Evolutionary conservation across 768 basidiomycete genomes (phyloP), one percentile per base, ranked within the genome.

Genomic region (Arthromyces matolae): DNA sequence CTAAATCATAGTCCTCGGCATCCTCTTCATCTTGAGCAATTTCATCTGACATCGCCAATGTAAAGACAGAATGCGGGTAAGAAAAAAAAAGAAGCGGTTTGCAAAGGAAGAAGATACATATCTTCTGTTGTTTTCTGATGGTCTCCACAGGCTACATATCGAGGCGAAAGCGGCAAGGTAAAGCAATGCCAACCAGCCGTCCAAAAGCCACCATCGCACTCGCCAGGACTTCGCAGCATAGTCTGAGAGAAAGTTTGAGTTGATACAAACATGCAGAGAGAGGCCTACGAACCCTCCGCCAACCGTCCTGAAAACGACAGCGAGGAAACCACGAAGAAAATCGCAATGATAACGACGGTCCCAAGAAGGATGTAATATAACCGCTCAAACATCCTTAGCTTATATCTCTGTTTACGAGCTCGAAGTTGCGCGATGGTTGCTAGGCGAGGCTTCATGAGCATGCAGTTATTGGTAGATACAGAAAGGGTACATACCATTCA

Each of bases 21-120:
- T 94, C 93, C 58, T 87, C 85, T 60, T 94, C 92, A 59, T 93
- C 87, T 69, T 94, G 93, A 20, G 96, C 92, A 43, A 98, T 68
- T 70, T 99, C 96, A 54, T 97, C 94, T 20, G 91, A 94, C 87
- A 97, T 93, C 28, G 92, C 84, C 52, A 99, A 81, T 64, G 86
- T 89, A 55, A 61, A 75, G 57, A 75, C 69, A 24, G 41, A 40
- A 53, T 42, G 51, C 49, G 54, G 55, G 52, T 58, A 39, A 65
- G 51, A 41, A 27, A 45, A 47, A 35, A 14, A 8, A 39, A 38
- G 56, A 51, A n/a, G n/a, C n/a, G n/a, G n/a, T n/a, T 46, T 36
- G 14, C 41, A 33, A 50, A 28, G 44, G 5, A 45, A 25, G 43
- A 13, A 54, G 38, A 36, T 5, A 81, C 86, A 70, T 77, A 86